These are phyloP conservation scores for Aspergillus bombycis DNA, from an alignment of 2,329 filamentous ascomycete species.

Conservation along the genomic window DNA sequence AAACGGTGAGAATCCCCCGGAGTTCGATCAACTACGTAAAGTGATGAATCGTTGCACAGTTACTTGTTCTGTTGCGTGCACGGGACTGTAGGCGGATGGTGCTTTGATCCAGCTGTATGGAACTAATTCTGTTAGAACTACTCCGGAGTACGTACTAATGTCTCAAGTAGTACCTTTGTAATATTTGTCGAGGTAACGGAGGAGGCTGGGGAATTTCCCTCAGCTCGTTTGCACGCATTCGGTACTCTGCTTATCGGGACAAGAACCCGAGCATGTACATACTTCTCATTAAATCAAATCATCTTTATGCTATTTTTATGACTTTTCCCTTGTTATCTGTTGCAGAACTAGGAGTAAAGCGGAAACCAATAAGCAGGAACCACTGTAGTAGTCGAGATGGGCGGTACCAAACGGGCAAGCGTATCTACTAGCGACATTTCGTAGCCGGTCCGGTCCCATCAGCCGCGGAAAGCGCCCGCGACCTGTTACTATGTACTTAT, in stretches of 20 bases:
- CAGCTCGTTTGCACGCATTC: neutral
- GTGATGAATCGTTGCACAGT: neutral
- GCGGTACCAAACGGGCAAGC: neutral
- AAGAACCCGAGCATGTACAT: neutral
- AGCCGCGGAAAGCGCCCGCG: slow-evolving; percentile 31
- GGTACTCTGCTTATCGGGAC: neutral
- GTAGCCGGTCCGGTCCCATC: slow-evolving; percentile 1
- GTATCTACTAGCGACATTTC: neutral
- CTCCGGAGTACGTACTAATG: neutral
- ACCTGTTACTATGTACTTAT: neutral
- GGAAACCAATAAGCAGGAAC: neutral
- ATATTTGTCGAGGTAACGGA: neutral
- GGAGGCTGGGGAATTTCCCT: neutral
- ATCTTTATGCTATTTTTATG: slow-evolving; percentile 1
- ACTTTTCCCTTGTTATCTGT: neutral
- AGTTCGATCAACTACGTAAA: slow-evolving; percentile 21
- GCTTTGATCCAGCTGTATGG: slow-evolving; percentile 16
- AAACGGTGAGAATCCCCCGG: slow-evolving; percentile 37
- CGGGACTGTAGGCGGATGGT: slow-evolving; percentile 29
- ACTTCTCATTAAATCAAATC: neutral
- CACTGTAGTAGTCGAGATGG: neutral
- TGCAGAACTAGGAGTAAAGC: neutral
- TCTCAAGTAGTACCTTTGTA: neutral
- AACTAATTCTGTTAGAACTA: neutral
- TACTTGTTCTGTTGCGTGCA: slow-evolving; percentile 18